Evolutionary conservation across 129 eudicot genomes (phyloP), one percentile per base, ranked within the genome.

Genomic region (Centaurea solstitialis): DNA sequence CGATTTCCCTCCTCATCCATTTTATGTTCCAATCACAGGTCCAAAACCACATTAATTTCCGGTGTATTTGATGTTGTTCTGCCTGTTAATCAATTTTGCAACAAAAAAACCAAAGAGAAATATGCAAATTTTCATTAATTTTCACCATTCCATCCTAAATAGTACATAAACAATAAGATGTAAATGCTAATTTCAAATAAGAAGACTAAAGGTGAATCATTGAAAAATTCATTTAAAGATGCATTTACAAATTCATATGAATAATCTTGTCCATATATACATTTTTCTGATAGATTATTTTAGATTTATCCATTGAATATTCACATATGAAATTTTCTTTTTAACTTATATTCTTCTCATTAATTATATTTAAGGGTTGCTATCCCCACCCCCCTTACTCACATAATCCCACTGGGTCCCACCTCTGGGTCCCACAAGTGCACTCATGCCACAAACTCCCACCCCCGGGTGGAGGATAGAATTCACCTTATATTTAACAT

Each of bases 71-170:
- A 80, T 57, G 3, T 61, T 13, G 45, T 13, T 72, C 18, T 5
- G 21, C 83, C 83, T 80, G 72, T 80, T 3, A 72, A 71, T 0
- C 70, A 24, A 20, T 28, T 28, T 47, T 10, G 23, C 65, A 43
- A 28, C 74, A 37, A 2, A 35, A 35, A 20, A 78, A 17, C 10
- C 38, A 20, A 30, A 17, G 47, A 33, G 45, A 7, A 3, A 18
- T 50, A 6, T 67, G 33, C 20, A 47, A 21, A 35, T 6, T 30
- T 23, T 35, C 11, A 2, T 23, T 64, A 20, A 73, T 18, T 33
- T 70, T 21, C 22, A 69, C 6, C 21, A 53, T 53, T 53, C 21
- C 8, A 53, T 57, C 64, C 64, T 5, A 57, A 57, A 1, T 4
- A 57, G 7, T 17, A 17, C 22, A 57, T 57, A 57, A 57, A 6